Evolutionary conservation across 768 basidiomycete species (phyloP).

Genomic region (Trametes meyenii): DNA sequence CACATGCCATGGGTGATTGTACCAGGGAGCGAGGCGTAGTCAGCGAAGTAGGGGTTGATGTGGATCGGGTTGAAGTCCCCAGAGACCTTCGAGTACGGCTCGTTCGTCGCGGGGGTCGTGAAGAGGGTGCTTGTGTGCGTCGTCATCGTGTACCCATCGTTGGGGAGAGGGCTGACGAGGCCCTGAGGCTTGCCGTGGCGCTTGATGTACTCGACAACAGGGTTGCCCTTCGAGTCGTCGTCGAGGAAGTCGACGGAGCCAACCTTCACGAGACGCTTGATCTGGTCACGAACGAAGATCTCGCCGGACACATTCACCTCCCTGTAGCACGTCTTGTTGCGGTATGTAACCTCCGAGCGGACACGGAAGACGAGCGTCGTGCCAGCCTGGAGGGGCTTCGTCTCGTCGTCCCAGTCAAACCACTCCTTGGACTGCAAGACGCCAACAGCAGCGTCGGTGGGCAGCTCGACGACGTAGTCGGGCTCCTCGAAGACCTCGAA

Average conservation of each 20-base stretch:
- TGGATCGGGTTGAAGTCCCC: conserved; percentile 99
- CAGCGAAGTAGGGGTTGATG: conserved; percentile 96
- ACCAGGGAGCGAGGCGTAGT: conserved; percentile 88
- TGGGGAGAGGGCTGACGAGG: conserved; percentile 73
- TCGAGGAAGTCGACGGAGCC: conserved; percentile 85
- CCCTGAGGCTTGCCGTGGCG: conserved; percentile 86
- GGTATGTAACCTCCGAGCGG: conserved; percentile 86
- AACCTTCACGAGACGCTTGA: conserved; percentile 87
- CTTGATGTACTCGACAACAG: conserved; percentile 89
- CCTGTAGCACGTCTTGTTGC: conserved; percentile 84
- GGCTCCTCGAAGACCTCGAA: conserved; percentile 92
- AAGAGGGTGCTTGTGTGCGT: conserved; percentile 64
- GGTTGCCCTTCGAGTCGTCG: conserved; percentile 90
- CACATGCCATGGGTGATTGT: conserved; percentile 99
- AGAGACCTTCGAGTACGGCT: conserved; percentile 93
- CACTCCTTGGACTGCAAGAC: conserved; percentile 96
- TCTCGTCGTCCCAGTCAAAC: conserved; percentile 93
- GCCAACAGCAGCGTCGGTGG: conserved; percentile 79
- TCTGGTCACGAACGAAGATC: conserved; percentile 84
- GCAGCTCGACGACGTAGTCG: conserved; percentile 79
- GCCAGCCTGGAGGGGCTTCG: conserved; percentile 75
- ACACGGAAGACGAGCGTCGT: conserved; percentile 88
- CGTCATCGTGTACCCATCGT: conserved; percentile 85
- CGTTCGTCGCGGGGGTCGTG: conserved; percentile 87
- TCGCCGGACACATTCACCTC: conserved; percentile 82